Base-by-base conservation (phyloP, 805 yeast species). In the Pichia heedii region DNA sequence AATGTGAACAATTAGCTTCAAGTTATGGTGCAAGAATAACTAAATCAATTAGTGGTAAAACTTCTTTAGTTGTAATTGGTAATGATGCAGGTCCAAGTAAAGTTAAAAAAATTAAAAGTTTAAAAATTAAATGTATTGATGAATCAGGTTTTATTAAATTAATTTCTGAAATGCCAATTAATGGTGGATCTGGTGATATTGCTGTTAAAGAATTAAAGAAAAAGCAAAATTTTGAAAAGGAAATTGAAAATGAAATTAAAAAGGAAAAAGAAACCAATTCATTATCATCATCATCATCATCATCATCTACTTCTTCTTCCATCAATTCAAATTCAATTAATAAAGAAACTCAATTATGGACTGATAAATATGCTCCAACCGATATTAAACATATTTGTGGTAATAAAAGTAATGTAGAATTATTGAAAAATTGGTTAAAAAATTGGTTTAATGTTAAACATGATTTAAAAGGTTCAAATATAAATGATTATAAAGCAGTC, bases 21-120 rank as follows among this genome's bases (percentile, higher is more conserved):
- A 72, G 74, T 50, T 87, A 90, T 55, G 98, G 98, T 15, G 98
- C 96, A 4, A 80, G 80, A 54, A 95, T 90, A 16, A 85, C 94
- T 5, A 79, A 85, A 53, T 76, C 95, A 0, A 81, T 90, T 22
- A 84, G 93, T 44, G 77, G 86, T 11, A 85, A 82, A 55, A 93
- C 98, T 1, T 76, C 87, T 21, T 69, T 88, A 37, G 95, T 90
- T 2, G 97, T 93, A 1, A 70, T 93, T 26, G 98, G 98, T 8
- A 87, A 74, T 41, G 97, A 93, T 52, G 97, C 98, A 2, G 98
- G 98, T 0, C 97, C 97, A 2, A 79, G 87, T n/a, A 93, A 93
- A 62, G 77, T 93, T 36, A 76, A 77, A 54, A 85, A 81, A 55
- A 90, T 94, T 51, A 81, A 77, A 54, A 75, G 77, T 41, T 67